Evolutionary conservation across 129 eudicot species (phyloP).

Genomic region (Centaurea solstitialis): DNA sequence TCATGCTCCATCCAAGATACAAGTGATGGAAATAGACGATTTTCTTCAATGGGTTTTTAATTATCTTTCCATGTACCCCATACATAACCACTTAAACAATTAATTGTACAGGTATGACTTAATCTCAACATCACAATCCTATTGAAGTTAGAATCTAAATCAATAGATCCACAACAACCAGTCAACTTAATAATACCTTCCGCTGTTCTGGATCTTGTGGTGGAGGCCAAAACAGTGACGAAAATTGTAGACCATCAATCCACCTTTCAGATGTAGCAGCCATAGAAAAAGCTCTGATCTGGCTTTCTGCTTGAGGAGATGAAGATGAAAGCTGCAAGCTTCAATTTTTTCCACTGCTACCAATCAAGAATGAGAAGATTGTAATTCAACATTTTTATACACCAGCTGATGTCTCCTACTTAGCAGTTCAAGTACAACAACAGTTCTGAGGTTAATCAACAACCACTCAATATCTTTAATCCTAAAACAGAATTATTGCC

Average conservation of each 20-base stretch:
- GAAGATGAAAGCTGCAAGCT: slow-evolving; percentile 29
- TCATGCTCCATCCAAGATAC: neutral
- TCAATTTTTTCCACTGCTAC: slow-evolving; percentile 54
- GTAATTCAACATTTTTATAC: slow-evolving; percentile 69
- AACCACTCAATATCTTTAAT: slow-evolving; percentile 26
- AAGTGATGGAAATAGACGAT: neutral
- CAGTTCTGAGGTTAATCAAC: slow-evolving; percentile 33
- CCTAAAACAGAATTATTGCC: slow-evolving; percentile 35
- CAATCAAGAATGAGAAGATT: slow-evolving; percentile 77
- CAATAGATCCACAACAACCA: neutral
- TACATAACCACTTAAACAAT: neutral
- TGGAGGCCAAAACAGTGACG: slow-evolving; percentile 87
- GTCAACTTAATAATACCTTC: slow-evolving; percentile 47
- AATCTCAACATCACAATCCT: neutral
- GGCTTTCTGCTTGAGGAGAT: slow-evolving; percentile 17
- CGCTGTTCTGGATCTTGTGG: slow-evolving; percentile 69
- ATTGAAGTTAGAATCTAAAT: neutral
- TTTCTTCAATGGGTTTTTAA: neutral
- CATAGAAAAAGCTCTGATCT: slow-evolving; percentile 30
- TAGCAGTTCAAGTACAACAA: slow-evolving; percentile 28
- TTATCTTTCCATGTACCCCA: neutral
- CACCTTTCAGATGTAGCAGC: slow-evolving; percentile 69
- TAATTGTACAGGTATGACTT: neutral
- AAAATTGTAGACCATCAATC: slow-evolving; percentile 86
- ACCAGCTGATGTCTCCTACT: slow-evolving; percentile 31